Evolutionary conservation across 345 rosid species (phyloP), one percentile per base, ranked within the genome.

Genomic region (Boechera stricta): DNA sequence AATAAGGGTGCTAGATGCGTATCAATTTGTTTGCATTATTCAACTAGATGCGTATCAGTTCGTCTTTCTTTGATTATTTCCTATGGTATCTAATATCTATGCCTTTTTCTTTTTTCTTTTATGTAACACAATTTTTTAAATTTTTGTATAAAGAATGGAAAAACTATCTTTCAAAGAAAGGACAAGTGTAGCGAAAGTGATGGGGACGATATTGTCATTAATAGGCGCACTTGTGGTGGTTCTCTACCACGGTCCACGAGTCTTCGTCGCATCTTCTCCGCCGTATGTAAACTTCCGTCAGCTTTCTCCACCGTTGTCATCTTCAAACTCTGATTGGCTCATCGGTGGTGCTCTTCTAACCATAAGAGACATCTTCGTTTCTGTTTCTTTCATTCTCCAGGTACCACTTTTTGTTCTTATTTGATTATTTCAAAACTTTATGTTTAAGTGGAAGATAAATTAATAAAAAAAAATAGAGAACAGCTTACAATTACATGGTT

Each of bases 311-410:
- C 28, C 89, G 52, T 39, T 86, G 52, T 79, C 62, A 41, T 84
- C 93, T 0, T 58, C 90, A 12, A 55, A 79, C 7, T 63, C 84
- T 5, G 81, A 85, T 48, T 93, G 97, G 98, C 71, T 89, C 15
- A 54, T 88, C 29, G 98, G 97, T n/a, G 96, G 94, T 4, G 28
- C 84, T 61, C 86, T 88, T 31, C 90, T 93, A 16, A 75, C 89
- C 0, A 86, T 78, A 8, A 88, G 84, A 76, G 87, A 90, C 52
- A 75, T 85, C 4, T 76, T 91, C 0, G 67, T 86, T 32, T 88
- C 97, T 12, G 58, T 93, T 0, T 86, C 96, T 89, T 88, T 86
- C 84, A 84, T 93, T 66, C 87, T 93, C 55, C 90, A 87, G 97
- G 98, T 93, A 83, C 3, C 13, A 55, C 1, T 21, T 44, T 44